A percentile compares a stretch with the other conserved stretches of the same genome.
Evolutionary conservation across 495 filamentous ascomycete species (phyloP).

Genomic region (Penicillium waksmanii): DNA sequence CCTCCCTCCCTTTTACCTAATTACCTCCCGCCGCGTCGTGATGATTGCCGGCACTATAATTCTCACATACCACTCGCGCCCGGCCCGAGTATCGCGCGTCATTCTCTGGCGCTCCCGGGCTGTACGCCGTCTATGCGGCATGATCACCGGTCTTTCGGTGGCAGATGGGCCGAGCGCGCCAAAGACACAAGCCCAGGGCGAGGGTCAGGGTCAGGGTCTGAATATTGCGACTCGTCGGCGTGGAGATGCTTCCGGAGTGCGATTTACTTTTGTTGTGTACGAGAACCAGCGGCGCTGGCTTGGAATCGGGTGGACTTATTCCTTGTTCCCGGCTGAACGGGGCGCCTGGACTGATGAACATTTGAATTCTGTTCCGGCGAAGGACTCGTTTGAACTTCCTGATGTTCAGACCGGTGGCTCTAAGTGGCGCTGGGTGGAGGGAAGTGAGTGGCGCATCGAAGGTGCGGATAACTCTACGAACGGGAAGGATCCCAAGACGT

Average conservation of each 20-base stretch:
- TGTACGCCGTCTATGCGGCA: constrained; percentile 65
- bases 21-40: constrained; percentile 84
- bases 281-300: constrained; percentile 98
- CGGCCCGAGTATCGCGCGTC: constrained; percentile 79
- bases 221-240: constrained; percentile 56
- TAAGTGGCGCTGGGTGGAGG: constrained; percentile 86
- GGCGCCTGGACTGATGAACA: constrained; percentile 96
- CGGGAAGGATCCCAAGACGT: constrained; percentile 40
- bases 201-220: constrained; percentile 48
- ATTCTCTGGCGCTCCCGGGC: constrained; percentile 87
- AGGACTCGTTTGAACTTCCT: constrained; percentile 83
- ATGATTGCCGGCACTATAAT: constrained; percentile 78
- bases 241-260: constrained; percentile 70
- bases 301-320: constrained; percentile 92
- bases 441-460: constrained; percentile 86
- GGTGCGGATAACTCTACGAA: constrained; percentile 58
- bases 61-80: constrained; percentile 88
- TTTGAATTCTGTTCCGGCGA: constrained; percentile 74
- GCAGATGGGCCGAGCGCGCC: constrained; percentile 39
- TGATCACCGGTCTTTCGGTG: constrained; percentile 81
- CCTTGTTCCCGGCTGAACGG: constrained; percentile 85
- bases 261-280: constrained; percentile 93
- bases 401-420: constrained; percentile 81
- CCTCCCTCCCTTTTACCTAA: constrained; percentile 77
- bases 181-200: constrained; percentile 42